These are phyloP conservation scores for Ophiocordyceps camponoti-leonardi DNA, from an alignment of 2,329 filamentous ascomycete genomes.

Conservation along the genomic window DNA sequence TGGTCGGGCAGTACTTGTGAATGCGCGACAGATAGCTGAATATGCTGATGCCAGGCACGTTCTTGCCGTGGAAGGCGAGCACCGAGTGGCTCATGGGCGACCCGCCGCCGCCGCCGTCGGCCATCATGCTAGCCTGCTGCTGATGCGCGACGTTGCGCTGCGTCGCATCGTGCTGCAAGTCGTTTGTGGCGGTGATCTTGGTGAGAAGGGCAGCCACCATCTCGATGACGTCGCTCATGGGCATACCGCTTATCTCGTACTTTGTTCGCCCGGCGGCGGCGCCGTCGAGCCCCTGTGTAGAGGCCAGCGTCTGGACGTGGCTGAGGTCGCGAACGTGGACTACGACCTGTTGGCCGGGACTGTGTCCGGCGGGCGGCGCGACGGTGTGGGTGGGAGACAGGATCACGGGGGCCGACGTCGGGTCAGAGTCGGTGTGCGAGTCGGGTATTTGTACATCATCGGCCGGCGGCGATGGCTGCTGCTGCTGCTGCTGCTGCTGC, in stretches of 20 bases:
- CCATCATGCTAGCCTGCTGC: constrained; percentile 32
- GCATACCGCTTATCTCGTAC: constrained; percentile 97
- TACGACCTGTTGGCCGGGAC: constrained; percentile 21
- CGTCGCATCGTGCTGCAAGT: constrained; percentile 79
- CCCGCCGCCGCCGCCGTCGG: constrained; percentile 42
- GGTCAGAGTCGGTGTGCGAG: constrained; percentile 6
- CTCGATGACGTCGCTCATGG: constrained; percentile 91
- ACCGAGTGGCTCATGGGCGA: constrained; percentile 44
- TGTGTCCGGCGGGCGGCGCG: constrained; percentile 5
- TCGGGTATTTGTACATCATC: constrained; percentile 18
- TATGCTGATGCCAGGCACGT: constrained; percentile 92
- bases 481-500: constrained; percentile 17
- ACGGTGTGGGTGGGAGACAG: constrained; percentile 2
- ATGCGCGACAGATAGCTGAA: constrained; percentile 89
- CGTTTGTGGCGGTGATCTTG: constrained; percentile 95
- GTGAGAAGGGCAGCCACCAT: constrained; percentile 95
- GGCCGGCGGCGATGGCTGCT: constrained; percentile 19
- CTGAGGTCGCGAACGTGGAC: constrained; percentile 78
- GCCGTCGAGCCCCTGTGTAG: constrained; percentile 50
- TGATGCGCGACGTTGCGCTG: constrained; percentile 52
- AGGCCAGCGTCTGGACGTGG: constrained; percentile 80
- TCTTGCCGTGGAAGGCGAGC: constrained; percentile 93
- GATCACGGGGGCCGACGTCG: constrained; percentile 12
- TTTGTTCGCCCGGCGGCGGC: constrained; percentile 38
- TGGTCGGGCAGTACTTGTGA: constrained; percentile 97